These are phyloP conservation scores for Gardenia jasminoides DNA, from an alignment of 257 asterid species.

Conservation along the genomic window DNA sequence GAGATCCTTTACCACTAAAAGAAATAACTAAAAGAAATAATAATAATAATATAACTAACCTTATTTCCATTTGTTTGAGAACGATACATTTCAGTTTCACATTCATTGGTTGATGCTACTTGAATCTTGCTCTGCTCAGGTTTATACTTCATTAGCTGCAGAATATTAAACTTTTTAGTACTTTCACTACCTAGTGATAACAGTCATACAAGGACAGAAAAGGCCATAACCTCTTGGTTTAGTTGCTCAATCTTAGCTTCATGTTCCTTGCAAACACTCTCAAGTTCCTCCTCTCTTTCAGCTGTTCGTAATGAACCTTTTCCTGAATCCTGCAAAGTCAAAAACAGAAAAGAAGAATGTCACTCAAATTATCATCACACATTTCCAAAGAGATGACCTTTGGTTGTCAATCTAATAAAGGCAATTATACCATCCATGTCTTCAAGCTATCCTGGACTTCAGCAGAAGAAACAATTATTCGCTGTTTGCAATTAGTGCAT, in stretches of 20 bases:
- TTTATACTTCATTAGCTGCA: conserved; percentile 71
- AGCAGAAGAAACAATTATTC: conserved; percentile 26
- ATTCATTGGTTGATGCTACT: not conserved
- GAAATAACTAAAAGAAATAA: no score
- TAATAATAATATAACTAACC: conserved; percentile 10
- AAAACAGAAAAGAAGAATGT: not conserved
- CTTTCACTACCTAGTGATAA: not conserved
- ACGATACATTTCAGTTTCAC: conserved; percentile 2
- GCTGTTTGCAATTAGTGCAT: conserved; percentile 61
- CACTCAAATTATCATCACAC: not conserved
- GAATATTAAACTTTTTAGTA: conserved; percentile 13
- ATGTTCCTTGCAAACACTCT: conserved; percentile 67
- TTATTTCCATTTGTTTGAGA: conserved; percentile 14
- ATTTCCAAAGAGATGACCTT: not conserved
- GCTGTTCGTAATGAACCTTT: conserved; percentile 36
- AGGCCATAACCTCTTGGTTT: conserved; percentile 53
- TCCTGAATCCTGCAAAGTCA: conserved; percentile 41
- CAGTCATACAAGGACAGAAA: conserved; percentile 11
- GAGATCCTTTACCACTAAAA: not conserved
- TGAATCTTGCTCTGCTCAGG: conserved; percentile 23
- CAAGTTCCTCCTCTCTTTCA: conserved; percentile 65
- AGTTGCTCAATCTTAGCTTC: conserved; percentile 70
- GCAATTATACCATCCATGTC: conserved; percentile 32
- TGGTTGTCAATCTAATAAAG: not conserved
- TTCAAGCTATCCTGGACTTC: conserved; percentile 39